Conservation (phyloP, 345 rosid genomes). For the Camelina neglecta region DNA sequence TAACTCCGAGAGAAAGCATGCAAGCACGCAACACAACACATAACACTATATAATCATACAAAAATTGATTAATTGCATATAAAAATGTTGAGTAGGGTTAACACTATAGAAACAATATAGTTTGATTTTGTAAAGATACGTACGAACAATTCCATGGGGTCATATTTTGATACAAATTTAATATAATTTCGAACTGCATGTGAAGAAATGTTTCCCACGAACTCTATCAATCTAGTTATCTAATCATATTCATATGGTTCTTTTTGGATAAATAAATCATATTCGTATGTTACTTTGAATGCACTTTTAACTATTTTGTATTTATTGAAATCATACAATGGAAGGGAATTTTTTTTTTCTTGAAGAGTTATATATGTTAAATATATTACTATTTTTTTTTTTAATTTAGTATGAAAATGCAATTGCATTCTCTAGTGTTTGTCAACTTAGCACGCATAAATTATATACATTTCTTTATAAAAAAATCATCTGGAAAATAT, state of each 20-base stretch:
- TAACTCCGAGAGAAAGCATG: constrained; percentile 34
- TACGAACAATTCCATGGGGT: constrained; percentile 6
- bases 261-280: background rate
- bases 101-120: background rate
- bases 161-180: constrained; percentile 11
- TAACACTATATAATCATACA: background rate
- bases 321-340: background rate
- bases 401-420: background rate
- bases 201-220: constrained; percentile 32
- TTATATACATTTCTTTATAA: background rate
- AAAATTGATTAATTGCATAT: background rate
- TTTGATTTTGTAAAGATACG: constrained; percentile 35
- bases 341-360: no score
- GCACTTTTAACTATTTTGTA: background rate
- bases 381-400: no score
- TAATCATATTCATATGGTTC: background rate
- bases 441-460: background rate
- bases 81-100: constrained; percentile 10
- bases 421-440: background rate
- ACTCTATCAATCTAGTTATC: background rate
- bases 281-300: constrained; percentile 16
- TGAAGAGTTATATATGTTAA: no score
- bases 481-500: background rate
- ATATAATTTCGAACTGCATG: background rate
- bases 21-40: constrained; percentile 41